These are phyloP conservation scores for Elsinoe necatrix DNA, from an alignment of 2,329 filamentous ascomycete species.

Conservation along the genomic window DNA sequence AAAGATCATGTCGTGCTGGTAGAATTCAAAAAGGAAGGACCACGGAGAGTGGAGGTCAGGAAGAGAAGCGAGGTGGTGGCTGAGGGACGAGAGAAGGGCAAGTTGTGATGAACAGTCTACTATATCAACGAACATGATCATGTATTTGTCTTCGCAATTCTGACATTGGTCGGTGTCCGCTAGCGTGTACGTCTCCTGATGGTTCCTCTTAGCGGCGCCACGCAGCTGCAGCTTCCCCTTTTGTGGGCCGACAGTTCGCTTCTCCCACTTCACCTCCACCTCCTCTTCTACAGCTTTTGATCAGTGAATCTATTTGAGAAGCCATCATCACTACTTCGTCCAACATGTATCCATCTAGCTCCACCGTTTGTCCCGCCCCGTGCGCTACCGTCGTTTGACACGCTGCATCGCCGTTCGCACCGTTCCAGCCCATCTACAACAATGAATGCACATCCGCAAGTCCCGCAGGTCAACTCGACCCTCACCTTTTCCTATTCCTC, in stretches of 20 bases:
- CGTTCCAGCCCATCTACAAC: background rate
- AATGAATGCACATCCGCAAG: background rate
- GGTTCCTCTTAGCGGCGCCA: background rate
- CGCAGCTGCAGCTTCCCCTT: background rate
- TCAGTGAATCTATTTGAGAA: no score
- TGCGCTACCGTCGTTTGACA: background rate
- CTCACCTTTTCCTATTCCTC: background rate
- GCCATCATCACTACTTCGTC: no score
- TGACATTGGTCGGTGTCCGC: no score
- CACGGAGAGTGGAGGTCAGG: conserved; percentile 47
- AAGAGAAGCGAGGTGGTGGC: conserved; percentile 39
- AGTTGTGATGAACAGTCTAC: background rate
- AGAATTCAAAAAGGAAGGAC: conserved; percentile 49
- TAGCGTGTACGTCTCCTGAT: background rate
- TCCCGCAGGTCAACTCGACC: background rate
- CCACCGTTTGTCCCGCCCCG: background rate
- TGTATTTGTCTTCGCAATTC: no score
- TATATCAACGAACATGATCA: background rate
- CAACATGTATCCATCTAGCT: background rate
- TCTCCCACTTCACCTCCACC: background rate
- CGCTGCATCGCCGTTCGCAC: background rate
- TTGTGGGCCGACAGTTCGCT: background rate
- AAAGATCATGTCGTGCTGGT: conserved; percentile 49
- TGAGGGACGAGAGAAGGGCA: conserved; percentile 40
- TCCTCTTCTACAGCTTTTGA: background rate